phyloP scores from a whole-genome alignment of 1,284 basidiomycete genomes.

The Puccinia horiana region DNA sequence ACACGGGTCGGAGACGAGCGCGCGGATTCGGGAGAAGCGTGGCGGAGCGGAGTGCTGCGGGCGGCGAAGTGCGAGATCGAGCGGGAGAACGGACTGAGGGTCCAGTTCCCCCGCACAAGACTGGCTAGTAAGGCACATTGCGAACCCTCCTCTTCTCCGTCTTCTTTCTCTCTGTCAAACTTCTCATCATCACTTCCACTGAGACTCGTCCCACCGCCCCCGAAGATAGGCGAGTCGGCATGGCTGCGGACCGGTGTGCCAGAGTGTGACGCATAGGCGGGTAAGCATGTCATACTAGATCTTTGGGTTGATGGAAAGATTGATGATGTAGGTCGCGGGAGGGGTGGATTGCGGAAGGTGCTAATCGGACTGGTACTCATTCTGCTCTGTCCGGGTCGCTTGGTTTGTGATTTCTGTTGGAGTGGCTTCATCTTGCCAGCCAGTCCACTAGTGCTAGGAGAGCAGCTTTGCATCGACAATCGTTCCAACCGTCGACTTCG shows the following conservation, averaged over 20 bases:
- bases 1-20: neutral
- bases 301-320: conserved; percentile 16
- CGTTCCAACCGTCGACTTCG: conserved; percentile 32
- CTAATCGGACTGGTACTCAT: conserved; percentile 13
- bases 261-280: conserved; percentile 27
- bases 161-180: neutral
- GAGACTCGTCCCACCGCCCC: neutral
- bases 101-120: conserved; percentile 35
- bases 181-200: neutral
- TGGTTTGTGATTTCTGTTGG: neutral
- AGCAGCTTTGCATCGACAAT: conserved; percentile 14
- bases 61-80: conserved; percentile 37
- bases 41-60: conserved; percentile 20
- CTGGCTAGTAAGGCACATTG: conserved; percentile 40
- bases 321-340: conserved; percentile 3
- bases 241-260: neutral
- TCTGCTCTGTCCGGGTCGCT: conserved; percentile 2
- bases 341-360: neutral
- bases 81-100: conserved; percentile 37
- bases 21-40: neutral
- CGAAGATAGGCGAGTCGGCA: neutral
- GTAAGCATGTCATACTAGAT: conserved; percentile 2
- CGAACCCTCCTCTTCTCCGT: neutral
- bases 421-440: neutral
- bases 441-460: neutral